Evolutionary conservation across 2,329 filamentous ascomycete species (phyloP), one percentile per base, ranked within the genome.

Genomic region (Chaetomium sp.): DNA sequence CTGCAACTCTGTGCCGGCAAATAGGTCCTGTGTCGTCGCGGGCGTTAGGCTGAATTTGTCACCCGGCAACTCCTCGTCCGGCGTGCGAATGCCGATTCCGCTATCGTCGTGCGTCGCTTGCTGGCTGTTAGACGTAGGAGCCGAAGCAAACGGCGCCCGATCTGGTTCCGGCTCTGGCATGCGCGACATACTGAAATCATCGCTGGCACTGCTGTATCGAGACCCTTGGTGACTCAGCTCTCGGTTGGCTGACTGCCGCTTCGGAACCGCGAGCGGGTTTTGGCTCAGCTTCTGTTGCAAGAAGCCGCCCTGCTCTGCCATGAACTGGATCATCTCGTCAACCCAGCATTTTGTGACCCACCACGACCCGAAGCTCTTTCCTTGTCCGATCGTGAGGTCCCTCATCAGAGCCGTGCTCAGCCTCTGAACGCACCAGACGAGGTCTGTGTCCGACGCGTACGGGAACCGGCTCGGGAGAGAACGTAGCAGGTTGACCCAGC

Each of bases 281-380:
- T 76, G 76, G 4, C 77, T 77, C 8, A 77, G 78, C 68, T 80
- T 85, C 65, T 83, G 83, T 69, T 83, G 82, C 80, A 97, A 88
- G 74, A 97, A 97, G 0, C 94, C 94, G 58, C 93, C 94, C 71
- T 93, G 89, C 72, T 96, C 92, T 0, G 92, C 92, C 70, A 97
- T 82, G 84, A 96, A 97, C 64, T 90, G 84, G 57, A 93, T 87
- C 91, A 96, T 96, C 78, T 98, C 94, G 73, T 97, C 93, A 60
- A 97, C 86, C 83, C 94, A 98, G 64, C 94, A 93, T 75, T 97
- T 97, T 3, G 93, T 93, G 64, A 97, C 91, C 91, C 91, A 95
- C 92, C 92, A 96, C 6, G 90, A 89, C n/a, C 91, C 90, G 73
- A 94, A 96, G 73, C 90, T 93, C 73, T 89, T 87, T 21, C 90